phyloP scores from a whole-genome alignment of 1,284 basidiomycete species.

The Ustilago cynodontis region DNA sequence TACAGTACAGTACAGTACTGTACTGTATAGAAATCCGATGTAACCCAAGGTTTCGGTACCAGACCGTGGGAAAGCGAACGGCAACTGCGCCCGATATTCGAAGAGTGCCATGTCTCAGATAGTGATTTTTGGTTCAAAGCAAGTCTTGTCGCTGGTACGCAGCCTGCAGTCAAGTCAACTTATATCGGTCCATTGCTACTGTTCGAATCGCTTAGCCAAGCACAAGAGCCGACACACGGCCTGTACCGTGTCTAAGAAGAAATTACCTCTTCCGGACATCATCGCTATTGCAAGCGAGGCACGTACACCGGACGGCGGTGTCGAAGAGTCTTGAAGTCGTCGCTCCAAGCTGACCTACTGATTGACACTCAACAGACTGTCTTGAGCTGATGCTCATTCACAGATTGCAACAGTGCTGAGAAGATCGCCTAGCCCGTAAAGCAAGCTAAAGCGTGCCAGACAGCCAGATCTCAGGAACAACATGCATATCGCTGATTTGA shows the following conservation, averaged over 20 bases:
- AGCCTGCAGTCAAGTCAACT: background rate
- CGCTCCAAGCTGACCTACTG: too few species aligned
- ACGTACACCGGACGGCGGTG: background rate
- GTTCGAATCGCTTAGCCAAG: background rate
- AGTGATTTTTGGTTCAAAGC: background rate
- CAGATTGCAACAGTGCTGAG: too few species aligned
- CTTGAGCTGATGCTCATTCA: too few species aligned
- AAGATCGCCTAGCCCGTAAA: too few species aligned
- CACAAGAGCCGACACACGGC: background rate
- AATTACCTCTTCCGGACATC: conserved; percentile 11
- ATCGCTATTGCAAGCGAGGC: too few species aligned
- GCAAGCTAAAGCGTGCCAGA: too few species aligned
- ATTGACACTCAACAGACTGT: too few species aligned
- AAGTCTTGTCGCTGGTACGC: background rate
- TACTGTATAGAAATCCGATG: too few species aligned
- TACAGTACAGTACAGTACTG: too few species aligned
- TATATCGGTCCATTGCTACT: too few species aligned
- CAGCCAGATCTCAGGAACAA: too few species aligned
- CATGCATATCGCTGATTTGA: background rate
- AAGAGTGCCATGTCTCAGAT: background rate
- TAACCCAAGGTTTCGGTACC: background rate
- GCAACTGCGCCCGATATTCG: background rate
- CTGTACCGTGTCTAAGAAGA: background rate
- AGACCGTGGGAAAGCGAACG: conserved; percentile 1
- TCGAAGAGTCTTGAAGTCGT: too few species aligned